These are phyloP conservation scores for Myriosclerotinia scirpicola DNA, from an alignment of 2,329 filamentous ascomycete genomes.

Conservation along the genomic window DNA sequence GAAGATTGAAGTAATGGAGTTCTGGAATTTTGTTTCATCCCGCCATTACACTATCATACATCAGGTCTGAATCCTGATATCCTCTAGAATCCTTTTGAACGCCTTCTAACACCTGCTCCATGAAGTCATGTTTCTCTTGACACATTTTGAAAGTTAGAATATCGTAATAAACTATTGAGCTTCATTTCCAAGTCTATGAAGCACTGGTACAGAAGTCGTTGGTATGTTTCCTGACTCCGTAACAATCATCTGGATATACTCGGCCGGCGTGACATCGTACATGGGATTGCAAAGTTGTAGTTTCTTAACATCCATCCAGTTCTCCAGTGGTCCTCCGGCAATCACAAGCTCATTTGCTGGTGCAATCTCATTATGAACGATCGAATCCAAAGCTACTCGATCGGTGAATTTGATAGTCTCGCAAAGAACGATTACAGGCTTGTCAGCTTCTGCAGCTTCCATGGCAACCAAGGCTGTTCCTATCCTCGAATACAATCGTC, in stretches of 20 bases:
- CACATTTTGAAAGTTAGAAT: not conserved
- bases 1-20: not conserved
- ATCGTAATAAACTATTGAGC: constrained; percentile 28
- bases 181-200: constrained; percentile 59
- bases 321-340: constrained; percentile 45
- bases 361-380: constrained; percentile 91
- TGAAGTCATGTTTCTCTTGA: not conserved
- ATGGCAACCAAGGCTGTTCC: constrained; percentile 87
- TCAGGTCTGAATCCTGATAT: constrained; percentile 16
- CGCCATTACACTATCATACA: constrained; percentile 30
- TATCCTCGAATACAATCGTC: constrained; percentile 80
- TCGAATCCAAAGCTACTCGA: constrained; percentile 84
- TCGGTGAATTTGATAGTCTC: constrained; percentile 95
- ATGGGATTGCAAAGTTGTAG: constrained; percentile 71
- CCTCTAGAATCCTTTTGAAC: constrained; percentile 11
- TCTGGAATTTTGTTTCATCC: constrained; percentile 5
- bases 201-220: constrained; percentile 78
- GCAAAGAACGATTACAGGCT: constrained; percentile 85
- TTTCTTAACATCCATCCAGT: constrained; percentile 58
- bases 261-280: constrained; percentile 88
- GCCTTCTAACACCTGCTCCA: constrained; percentile 5
- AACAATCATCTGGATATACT: constrained; percentile 83
- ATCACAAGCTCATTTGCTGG: constrained; percentile 63
- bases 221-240: constrained; percentile 88
- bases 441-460: constrained; percentile 70